Base-by-base conservation (phyloP, 2,329 filamentous ascomycete genomes). In the Leptographium wingfieldii region DNA sequence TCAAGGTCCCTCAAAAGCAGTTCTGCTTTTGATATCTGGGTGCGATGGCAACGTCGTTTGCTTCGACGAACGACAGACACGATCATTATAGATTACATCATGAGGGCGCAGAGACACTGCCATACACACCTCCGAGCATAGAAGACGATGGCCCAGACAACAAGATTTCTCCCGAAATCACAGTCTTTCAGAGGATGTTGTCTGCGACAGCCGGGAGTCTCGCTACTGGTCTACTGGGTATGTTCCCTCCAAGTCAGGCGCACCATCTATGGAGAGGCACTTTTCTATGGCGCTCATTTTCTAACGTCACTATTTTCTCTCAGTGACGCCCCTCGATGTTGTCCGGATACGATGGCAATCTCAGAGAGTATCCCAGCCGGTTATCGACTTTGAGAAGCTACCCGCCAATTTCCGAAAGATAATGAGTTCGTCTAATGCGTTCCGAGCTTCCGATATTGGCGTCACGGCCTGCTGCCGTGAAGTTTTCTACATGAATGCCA, bases 401-500 rank as follows among this genome's bases (percentile, higher is more conserved):
- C 71, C 76, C 65, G 74, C 79, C 68, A 76, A 81, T 67, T 77
- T 82, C 66, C 74, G 80, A 69, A 76, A 78, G 72, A 72, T 86
- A 70, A 71, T 81, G 67, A 65, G 84, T 66, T 74, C 80, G 69
- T 70, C 85, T 66, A 84, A 83, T 63, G 83, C 86, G 64, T 81
- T 94, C 56, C 90, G 90, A 59, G 84, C 82, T 2, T 72, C 88
- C 35, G 90, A 92, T 68, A 82, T 97, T 56, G 94, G 94, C 62
- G 90, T 97, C 59, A 96, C 92, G 19, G 85, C 92, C 48, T 99
- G 94, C 74, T 99, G 94, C 70, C 86, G 94, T 63, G 92, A 99
- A 72, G 92, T 99, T 43, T 99, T 97, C 73, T 99, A 95, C 79
- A 85, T 92, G 64, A 92, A 90, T 65, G 92, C 95, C 69, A 88